Evolutionary conservation across 257 asterid species (phyloP).

Genomic region (Agastache rugosa): DNA sequence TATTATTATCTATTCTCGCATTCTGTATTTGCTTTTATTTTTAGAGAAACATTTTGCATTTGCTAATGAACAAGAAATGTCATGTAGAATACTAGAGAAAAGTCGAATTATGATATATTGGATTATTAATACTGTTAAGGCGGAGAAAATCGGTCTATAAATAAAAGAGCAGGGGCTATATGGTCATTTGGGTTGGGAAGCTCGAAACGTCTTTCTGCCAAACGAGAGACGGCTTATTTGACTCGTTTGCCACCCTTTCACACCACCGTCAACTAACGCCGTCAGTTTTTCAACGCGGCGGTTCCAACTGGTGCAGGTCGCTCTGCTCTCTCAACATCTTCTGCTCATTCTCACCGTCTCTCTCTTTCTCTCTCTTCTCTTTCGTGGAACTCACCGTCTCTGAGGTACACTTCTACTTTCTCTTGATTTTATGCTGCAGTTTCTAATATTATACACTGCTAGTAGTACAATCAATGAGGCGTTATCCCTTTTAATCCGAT

Average conservation of each 20-base stretch:
- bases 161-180: no score
- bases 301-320: constrained; percentile 38
- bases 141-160: no score
- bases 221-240: constrained; percentile 26
- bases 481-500: background rate
- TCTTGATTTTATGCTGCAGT: constrained; percentile 25
- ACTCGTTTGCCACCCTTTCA: constrained; percentile 26
- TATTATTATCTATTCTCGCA: no score
- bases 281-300: constrained; percentile 28
- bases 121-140: no score
- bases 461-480: background rate
- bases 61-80: no score
- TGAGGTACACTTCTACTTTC: constrained; percentile 14
- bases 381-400: background rate
- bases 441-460: background rate
- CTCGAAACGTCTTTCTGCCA: background rate
- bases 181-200: background rate
- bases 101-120: no score
- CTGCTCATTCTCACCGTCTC: background rate
- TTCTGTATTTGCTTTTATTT: no score
- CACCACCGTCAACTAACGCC: constrained; percentile 37
- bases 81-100: no score
- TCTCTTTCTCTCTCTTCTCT: background rate
- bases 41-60: no score
- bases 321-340: constrained; percentile 27